Percentiles rank a stretch among this genome's conserved stretches.
Evolutionary conservation across 116 monocot species (phyloP).

Genomic region (Papilionanthe hybrid): DNA sequence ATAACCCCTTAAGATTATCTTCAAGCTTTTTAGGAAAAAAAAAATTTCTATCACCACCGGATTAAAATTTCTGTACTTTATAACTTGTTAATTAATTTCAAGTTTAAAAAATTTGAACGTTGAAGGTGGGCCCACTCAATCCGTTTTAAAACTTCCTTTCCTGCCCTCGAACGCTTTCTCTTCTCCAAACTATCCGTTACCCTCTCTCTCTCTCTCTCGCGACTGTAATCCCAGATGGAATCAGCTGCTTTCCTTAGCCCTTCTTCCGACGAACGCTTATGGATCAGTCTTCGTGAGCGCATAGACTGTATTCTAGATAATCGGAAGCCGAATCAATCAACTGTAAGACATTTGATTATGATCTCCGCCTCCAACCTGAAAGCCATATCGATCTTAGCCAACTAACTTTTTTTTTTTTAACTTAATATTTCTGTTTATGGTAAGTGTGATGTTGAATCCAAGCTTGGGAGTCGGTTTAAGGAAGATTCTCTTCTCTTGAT

Average conservation of each 20-base stretch:
- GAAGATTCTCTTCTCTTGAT: conserved; percentile 72
- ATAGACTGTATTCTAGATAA: conserved; percentile 57
- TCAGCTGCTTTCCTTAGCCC: conserved; percentile 8
- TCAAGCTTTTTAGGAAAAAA: too few species aligned
- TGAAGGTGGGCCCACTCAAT: background rate
- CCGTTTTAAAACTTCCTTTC: conserved; percentile 1
- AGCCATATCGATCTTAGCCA: background rate
- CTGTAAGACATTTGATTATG: conserved; percentile 9
- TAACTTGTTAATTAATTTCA: too few species aligned
- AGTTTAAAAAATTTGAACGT: conserved; percentile 7
- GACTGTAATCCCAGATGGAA: conserved; percentile 25
- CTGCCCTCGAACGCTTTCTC: conserved; percentile 16
- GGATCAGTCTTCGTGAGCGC: conserved; percentile 60
- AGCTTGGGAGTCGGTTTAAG: conserved; percentile 42
- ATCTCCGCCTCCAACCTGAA: background rate
- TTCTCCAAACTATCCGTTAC: conserved; percentile 1
- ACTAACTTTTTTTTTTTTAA: background rate
- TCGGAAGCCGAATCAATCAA: conserved; percentile 18
- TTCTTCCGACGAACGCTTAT: conserved; percentile 41
- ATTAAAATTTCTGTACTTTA: too few species aligned
- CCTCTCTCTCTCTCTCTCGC: conserved; percentile 10
- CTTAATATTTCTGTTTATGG: background rate
- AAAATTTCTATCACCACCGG: too few species aligned
- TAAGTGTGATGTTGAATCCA: conserved; percentile 32
- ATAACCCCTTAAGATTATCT: too few species aligned